Evolutionary conservation across 2,329 filamentous ascomycete species (phyloP), one percentile per base, ranked within the genome.

Genomic region (Exophiala sp.): DNA sequence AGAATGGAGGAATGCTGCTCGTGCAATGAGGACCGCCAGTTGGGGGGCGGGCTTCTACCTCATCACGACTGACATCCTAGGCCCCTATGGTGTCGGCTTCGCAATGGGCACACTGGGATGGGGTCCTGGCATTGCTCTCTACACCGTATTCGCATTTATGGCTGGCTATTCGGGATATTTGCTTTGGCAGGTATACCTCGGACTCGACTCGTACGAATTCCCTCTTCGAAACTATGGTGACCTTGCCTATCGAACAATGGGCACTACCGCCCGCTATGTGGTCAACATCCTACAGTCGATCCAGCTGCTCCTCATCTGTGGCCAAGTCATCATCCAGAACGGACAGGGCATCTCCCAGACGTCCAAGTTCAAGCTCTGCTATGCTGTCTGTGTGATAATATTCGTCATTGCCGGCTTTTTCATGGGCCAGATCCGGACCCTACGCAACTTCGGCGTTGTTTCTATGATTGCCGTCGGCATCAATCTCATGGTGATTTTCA

Each of bases 211-310:
- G 13, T 68, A 73, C 57, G 63, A 71, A 35, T 76, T 71, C 48
- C 74, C 74, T 0, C 59, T 71, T 13, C 66, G 66, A 34, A 72
- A 69, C 60, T 77, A 72, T 42, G 73, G 73, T 8, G 74, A 77
- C 60, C 58, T 74, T 0, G 73, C 70, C 47, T 77, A 72, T 62
- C 70, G 75, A 23, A 63, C 71, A 39, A 76, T 68, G 53, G 76
- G 76, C 2, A 62, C 63, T 11, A 65, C 60, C 51, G 65, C 70
- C 16, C 72, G 74, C 10, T 68, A 77, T 53, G 48, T 69, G 11
- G 66, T 76, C 64, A 78, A 78, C 58, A 49, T 74, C 40, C 63
- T 74, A 2, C 75, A 77, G 60, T 66, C 71, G 0, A 55, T 78
- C 22, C 70, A 72, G 53, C 64, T 77, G 23, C 61, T 66, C 13